Conservation (phyloP, 495 filamentous ascomycete species). For the Polyplosphaeria fusca region DNA sequence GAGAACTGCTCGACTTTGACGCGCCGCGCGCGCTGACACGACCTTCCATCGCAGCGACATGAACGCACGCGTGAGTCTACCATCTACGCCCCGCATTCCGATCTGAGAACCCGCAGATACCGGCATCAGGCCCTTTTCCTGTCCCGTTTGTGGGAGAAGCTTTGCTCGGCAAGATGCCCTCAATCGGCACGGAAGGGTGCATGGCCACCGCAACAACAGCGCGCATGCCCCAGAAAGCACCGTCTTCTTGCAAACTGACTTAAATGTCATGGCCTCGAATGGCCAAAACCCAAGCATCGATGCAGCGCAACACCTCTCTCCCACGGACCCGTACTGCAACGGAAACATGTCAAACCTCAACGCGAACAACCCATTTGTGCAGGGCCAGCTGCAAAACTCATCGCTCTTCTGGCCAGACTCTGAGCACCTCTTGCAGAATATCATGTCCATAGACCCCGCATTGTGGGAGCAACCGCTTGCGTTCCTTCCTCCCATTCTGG, state of each 20-base stretch:
- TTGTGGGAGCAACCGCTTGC: no score
- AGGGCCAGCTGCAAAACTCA: background rate
- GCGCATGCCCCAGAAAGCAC: background rate
- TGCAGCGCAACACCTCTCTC: no score
- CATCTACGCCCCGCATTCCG: no score
- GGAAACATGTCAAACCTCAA: background rate
- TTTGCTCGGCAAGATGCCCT: conserved; percentile 10
- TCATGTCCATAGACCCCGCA: no score
- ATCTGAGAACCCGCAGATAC: conserved; percentile 2
- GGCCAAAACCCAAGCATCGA: no score
- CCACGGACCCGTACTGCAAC: no score
- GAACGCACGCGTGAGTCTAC: conserved; percentile 10
- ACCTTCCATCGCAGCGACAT: background rate
- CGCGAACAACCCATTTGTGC: background rate
- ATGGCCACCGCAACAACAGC: background rate
- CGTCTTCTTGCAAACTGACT: no score
- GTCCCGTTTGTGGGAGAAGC: conserved; percentile 1
- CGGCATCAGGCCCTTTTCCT: background rate
- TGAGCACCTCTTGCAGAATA: no score
- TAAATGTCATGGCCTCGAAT: no score
- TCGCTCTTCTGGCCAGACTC: conserved; percentile 3
- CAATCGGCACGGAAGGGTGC: conserved; percentile 7
- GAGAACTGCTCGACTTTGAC: no score
- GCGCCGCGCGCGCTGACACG: no score
- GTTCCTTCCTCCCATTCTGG: no score